Base-by-base conservation (phyloP, 768 basidiomycete genomes). In the Leccinum pellstonianum region DNA sequence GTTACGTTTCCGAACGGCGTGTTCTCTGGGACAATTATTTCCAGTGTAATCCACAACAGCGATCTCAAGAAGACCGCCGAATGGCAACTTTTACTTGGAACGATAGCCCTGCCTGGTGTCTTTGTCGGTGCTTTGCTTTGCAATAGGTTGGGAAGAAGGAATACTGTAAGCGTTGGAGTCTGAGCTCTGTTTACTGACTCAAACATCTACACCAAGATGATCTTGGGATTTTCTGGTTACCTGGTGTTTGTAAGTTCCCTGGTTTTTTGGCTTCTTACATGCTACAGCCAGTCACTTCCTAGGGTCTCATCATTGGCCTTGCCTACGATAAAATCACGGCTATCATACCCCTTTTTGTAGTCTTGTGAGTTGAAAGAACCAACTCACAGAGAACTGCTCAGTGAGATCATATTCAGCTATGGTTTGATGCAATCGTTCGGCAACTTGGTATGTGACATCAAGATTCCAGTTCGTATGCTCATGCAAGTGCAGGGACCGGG, bases 1-100 rank as follows among this genome's bases (percentile, higher is more conserved):
- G 79, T 90, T 31, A 85, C 85, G 5, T 90, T 88, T 70, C 88
- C 87, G 0, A 89, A 89, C 63, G 86, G 86, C 17, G 83, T 88
- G 5, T 89, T 87, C 73, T 83, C 82, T 29, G 83, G 83, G 8
- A 81, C 83, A 3, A 89, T 88, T 58, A 88, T 91, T 31, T 80
- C 86, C 4, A 83, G 81, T 52, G 82, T 90, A 31, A 86, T 88
- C 48, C 79, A 83, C 51, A 67, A 80, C 43, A 76, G 77, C 5
- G 76, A 79, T 65, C 79, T 86, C 70, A 85, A 84, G 67, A 61
- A 71, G 57, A 90, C 83, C 3, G 86, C 87, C 3, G 87, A 88
- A 69, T 88, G 81, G 78, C 86, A 87, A 64, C 79, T 89, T n/a
- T 76, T 89, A 3, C 79, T 88, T 5, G 83, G 83, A 19, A 65